phyloP scores from a whole-genome alignment of 495 filamentous ascomycete genomes.

The Tuber calosporum region DNA sequence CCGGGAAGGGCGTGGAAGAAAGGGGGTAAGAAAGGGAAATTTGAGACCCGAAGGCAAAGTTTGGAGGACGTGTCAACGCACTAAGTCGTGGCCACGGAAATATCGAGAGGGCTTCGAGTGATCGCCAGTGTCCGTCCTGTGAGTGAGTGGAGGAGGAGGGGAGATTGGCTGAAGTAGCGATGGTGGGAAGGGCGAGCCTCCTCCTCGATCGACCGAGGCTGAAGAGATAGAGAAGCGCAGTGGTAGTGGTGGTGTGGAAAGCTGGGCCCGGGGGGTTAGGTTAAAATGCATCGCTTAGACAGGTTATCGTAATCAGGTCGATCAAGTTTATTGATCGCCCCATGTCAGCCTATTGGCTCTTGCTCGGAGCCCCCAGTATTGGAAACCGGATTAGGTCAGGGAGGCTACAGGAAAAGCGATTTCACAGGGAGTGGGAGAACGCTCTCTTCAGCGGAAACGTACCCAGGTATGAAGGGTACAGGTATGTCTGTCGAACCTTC shows the following conservation, averaged over 20 bases:
- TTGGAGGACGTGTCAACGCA: background rate
- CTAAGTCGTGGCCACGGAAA: background rate
- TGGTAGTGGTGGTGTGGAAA: background rate
- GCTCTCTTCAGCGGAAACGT: background rate
- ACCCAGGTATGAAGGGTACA: no score
- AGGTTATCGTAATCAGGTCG: background rate
- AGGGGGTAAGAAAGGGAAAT: background rate
- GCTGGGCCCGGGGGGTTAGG: background rate
- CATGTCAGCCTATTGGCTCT: background rate
- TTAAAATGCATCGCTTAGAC: background rate
- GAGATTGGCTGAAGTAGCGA: constrained; percentile 21
- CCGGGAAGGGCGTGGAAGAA: background rate
- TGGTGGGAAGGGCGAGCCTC: constrained; percentile 17
- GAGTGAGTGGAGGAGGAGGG: constrained; percentile 8
- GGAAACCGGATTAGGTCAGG: background rate
- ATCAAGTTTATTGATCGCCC: background rate
- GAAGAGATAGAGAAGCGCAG: background rate
- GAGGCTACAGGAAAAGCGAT: background rate
- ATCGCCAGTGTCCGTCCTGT: background rate
- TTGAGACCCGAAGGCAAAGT: background rate
- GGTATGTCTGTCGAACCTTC: no score
- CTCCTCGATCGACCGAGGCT: background rate
- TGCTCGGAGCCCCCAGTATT: background rate
- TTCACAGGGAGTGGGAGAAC: background rate
- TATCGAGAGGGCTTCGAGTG: background rate